Evolutionary conservation across 73 alveolate genomes (phyloP), one percentile per base, ranked within the genome.

Genomic region (Paramecium biaurelia): DNA sequence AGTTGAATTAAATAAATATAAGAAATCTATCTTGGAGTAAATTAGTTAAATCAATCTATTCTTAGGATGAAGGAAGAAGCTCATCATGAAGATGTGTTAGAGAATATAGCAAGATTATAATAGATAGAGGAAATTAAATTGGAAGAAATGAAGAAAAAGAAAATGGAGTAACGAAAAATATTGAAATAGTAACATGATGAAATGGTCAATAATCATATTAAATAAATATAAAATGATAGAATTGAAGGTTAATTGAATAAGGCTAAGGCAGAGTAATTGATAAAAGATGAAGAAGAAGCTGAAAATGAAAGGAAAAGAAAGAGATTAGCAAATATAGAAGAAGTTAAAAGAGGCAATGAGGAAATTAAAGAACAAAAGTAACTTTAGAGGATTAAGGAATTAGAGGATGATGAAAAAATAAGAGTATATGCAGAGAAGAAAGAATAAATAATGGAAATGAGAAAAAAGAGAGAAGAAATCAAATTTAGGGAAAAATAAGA

Each of bases 231-330:
- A 92, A 97, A 96, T 74, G 98, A 95, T 67, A 95, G 89, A 85
- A 85, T 97, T 14, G 99, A 97, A 86, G 99, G 99, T 2, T 92
- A 96, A 87, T 63, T 97, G 24, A 92, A 95, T 24, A 96, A 95
- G 84, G 92, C 85, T 56, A 95, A 96, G 74, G 98, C 92, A 11
- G 56, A 41, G 35, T 28, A 89, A 70, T 20, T 67, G n/a, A 63
- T 89, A 11, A 67, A 76, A 18, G 87, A 93, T 18, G 95, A 94
- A 72, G 95, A 95, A 37, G 97, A 97, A 35, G 42, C 93, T 26
- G 98, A 94, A 85, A 94, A 92, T 56, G 98, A 95, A 92, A 92
- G 95, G 70, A 45, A 86, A 24, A 96, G 93, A 79, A 97, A 95
- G 11, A 93, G 92, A 58, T 93, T 94, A 86, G 92, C 93, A 47